Conservation (phyloP, 2,329 filamentous ascomycete species). For the Pleurostoma richardsiae region DNA sequence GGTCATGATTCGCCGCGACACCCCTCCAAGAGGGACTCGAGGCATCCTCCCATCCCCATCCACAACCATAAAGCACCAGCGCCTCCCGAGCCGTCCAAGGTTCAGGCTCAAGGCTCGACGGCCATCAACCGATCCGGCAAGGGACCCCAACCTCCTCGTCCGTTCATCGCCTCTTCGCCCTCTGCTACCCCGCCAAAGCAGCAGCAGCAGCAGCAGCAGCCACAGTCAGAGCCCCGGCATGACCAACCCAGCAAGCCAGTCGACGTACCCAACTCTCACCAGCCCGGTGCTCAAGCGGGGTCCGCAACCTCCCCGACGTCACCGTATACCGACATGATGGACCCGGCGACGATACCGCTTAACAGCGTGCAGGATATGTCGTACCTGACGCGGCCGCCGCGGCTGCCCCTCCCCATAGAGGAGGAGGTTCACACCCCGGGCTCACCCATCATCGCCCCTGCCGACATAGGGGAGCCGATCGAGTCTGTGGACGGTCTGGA, state of each 20-base stretch:
- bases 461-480: slow-evolving; percentile 48
- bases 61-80: slow-evolving; percentile 52
- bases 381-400: slow-evolving; percentile 69
- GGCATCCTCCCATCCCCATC: slow-evolving; percentile 46
- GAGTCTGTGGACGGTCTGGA: slow-evolving; percentile 50
- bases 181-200: slow-evolving; percentile 5
- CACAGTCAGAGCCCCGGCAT: slow-evolving; percentile 11
- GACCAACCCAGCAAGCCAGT: slow-evolving; percentile 47
- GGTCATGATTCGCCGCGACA: slow-evolving; percentile 9
- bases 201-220: slow-evolving; percentile 13
- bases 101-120: slow-evolving; percentile 55
- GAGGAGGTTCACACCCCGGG: slow-evolving; percentile 86
- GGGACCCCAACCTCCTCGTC: slow-evolving; percentile 44
- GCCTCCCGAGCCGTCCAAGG: slow-evolving; percentile 57
- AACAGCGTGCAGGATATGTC: slow-evolving; percentile 59
- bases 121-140: slow-evolving; percentile 38
- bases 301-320: slow-evolving; percentile 19
- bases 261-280: slow-evolving; percentile 41
- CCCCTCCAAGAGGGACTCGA: slow-evolving; percentile 34
- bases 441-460: slow-evolving; percentile 77
- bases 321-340: slow-evolving; percentile 28
- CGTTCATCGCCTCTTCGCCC: slow-evolving; percentile 22
- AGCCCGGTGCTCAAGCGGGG: slow-evolving; percentile 13
- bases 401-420: slow-evolving; percentile 87
- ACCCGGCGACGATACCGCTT: slow-evolving; percentile 41